These are phyloP conservation scores for Sclerospora graminicola DNA, from an alignment of 352 stramenopile species.

Conservation along the genomic window DNA sequence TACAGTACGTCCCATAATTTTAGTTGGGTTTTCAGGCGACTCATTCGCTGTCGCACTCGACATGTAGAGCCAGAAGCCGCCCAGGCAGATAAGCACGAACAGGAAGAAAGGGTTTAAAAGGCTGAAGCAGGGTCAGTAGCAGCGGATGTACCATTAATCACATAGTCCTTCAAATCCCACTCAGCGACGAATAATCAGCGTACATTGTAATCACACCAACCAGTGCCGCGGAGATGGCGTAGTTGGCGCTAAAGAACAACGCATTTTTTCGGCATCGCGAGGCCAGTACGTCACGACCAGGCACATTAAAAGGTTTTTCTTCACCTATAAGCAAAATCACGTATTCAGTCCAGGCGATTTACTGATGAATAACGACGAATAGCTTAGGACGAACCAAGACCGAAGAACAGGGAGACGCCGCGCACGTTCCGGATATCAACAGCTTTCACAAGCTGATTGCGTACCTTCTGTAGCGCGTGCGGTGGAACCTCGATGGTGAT, in stretches of 20 bases:
- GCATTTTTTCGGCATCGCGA: constrained; percentile 67
- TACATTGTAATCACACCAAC: constrained; percentile 82
- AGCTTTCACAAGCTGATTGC: constrained; percentile 54
- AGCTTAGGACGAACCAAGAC: constrained; percentile 33
- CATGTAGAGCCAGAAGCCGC: constrained; percentile 73
- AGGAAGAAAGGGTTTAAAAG: constrained; percentile 82
- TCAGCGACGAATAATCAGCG: too few relatives aligned
- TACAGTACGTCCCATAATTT: constrained; percentile 58
- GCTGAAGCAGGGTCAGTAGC: constrained; percentile 17
- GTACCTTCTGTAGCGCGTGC: constrained; percentile 50
- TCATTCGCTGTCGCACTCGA: constrained; percentile 59
- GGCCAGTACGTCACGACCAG: constrained; percentile 45
- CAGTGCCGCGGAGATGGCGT: constrained; percentile 61
- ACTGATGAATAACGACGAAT: background rate
- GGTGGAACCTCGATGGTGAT: constrained; percentile 60
- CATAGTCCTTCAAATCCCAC: background rate
- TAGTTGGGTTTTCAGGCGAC: constrained; percentile 58
- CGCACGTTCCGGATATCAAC: constrained; percentile 69
- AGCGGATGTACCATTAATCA: background rate
- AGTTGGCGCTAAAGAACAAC: constrained; percentile 80
- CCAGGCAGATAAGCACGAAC: constrained; percentile 79
- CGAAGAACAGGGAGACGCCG: constrained; percentile 75
- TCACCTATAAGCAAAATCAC: constrained; percentile 27
- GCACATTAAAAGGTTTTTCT: constrained; percentile 81
- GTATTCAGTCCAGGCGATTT: background rate